Evolutionary conservation across 2,329 filamentous ascomycete species (phyloP), one percentile per base, ranked within the genome.

Genomic region (Clarireedia sp.): DNA sequence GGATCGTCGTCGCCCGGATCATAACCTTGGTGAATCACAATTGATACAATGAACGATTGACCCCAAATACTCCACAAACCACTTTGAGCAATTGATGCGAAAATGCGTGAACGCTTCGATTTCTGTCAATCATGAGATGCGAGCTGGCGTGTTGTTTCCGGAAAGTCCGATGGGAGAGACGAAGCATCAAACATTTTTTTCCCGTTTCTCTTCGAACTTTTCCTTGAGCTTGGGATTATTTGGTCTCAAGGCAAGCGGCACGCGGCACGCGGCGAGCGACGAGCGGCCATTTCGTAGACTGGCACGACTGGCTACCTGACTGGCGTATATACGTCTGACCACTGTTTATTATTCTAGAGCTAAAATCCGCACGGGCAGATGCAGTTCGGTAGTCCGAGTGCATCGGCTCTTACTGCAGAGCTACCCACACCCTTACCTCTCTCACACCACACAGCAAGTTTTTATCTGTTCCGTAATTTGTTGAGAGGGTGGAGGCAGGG

Each of bases 331-430:
- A 58, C 59, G 60, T 64, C 62, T 67, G 62, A 66, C 64, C 60
- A 56, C 19, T 45, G 38, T 23, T n/a, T 41, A 14, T n/a, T 41
- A 41, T 41, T 46, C 3, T 46, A 50, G 58, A 33, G 29, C 29
- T 33, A 33, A 33, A 33, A 33, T 33, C 29, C 59, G 54, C 59
- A 65, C 65, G 64, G 65, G 63, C 61, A 51, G 57, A 59, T 66
- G 64, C 64, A 60, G 19, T 41, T 64, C 61, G 62, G 65, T 63
- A 67, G 59, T 64, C 54, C 48, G 54, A 52, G 41, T 56, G 48
- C 54, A 51, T 47, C 48, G 36, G 49, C 33, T 52, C 48, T 52
- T 24, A 33, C 19, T 52, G 37, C 41, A 26, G 12, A 4, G 12
- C 29, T 33, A 9, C 29, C 4, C 29, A 33, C 29, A 33, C 29